These are phyloP conservation scores for Colletotrichum noveboracense DNA, from an alignment of 2,329 filamentous ascomycete species.

Conservation along the genomic window DNA sequence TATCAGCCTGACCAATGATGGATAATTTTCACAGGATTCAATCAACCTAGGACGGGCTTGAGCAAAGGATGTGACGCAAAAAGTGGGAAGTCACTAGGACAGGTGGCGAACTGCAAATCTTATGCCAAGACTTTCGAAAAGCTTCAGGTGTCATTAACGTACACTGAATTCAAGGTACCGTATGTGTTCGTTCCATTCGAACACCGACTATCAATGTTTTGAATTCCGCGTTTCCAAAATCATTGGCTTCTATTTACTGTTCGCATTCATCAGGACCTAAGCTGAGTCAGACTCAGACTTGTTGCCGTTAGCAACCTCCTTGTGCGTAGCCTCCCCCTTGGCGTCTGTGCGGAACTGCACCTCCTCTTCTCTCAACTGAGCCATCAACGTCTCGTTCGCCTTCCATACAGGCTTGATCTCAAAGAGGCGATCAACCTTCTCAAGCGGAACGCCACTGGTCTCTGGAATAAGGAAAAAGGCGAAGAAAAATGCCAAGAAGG, in stretches of 20 bases:
- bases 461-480: conserved; percentile 58
- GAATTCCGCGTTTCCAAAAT: background rate
- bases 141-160: background rate
- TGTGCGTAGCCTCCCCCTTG: conserved; percentile 8
- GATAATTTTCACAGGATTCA: background rate
- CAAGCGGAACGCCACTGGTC: conserved; percentile 57
- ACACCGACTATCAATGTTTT: background rate
- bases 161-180: background rate
- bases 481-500: conserved; percentile 50
- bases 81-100: background rate
- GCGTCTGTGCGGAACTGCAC: conserved; percentile 9
- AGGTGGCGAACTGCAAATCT: background rate
- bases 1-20: background rate
- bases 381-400: conserved; percentile 12
- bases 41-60: background rate
- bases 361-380: conserved; percentile 11
- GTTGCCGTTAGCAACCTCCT: background rate
- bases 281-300: conserved; percentile 1
- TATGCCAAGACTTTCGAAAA: background rate
- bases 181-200: background rate
- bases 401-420: conserved; percentile 30
- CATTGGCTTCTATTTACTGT: background rate
- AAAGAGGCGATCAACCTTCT: conserved; percentile 56
- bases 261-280: background rate
- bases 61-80: background rate